A percentile compares a stretch with the other conserved stretches of the same genome.
Evolutionary conservation across 2,329 filamentous ascomycete species (phyloP).

Genomic region (Colletotrichum lindemuthianum): DNA sequence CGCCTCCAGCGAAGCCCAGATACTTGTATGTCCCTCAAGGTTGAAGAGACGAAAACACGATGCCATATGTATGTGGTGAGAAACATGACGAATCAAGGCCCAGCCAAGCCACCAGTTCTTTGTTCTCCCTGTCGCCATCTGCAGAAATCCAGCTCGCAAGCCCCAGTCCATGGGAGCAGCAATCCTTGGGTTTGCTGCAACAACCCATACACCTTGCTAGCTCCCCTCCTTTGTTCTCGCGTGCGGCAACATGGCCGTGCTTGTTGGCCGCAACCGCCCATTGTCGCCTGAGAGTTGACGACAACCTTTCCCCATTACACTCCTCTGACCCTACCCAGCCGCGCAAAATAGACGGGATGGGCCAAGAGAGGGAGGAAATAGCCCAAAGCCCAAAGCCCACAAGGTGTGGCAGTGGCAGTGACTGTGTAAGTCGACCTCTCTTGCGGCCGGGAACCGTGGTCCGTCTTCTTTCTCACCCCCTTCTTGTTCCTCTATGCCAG

Average conservation of each 20-base stretch:
- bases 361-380: neutral
- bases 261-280: slow-evolving; percentile 34
- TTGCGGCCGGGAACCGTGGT: neutral
- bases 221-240: slow-evolving; percentile 34
- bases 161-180: slow-evolving; percentile 4
- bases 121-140: slow-evolving; percentile 27
- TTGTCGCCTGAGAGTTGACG: slow-evolving; percentile 29
- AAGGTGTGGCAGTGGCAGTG: slow-evolving; percentile 14
- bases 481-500: neutral
- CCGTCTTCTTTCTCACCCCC: slow-evolving; percentile 18
- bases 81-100: slow-evolving; percentile 33
- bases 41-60: slow-evolving; percentile 1
- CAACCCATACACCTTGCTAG: slow-evolving; percentile 25
- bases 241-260: slow-evolving; percentile 26
- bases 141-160: slow-evolving; percentile 20
- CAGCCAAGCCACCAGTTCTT: slow-evolving; percentile 30
- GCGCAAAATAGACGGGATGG: neutral
- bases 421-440: neutral
- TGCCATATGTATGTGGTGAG: neutral
- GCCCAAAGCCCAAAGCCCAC: neutral
- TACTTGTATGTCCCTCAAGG: slow-evolving; percentile 3
- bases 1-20: slow-evolving; percentile 14
- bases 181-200: slow-evolving; percentile 20
- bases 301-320: slow-evolving; percentile 24
- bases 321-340: slow-evolving; percentile 8